phyloP scores from a whole-genome alignment of 2,329 filamentous ascomycete species.

The Colletotrichum sp. region DNA sequence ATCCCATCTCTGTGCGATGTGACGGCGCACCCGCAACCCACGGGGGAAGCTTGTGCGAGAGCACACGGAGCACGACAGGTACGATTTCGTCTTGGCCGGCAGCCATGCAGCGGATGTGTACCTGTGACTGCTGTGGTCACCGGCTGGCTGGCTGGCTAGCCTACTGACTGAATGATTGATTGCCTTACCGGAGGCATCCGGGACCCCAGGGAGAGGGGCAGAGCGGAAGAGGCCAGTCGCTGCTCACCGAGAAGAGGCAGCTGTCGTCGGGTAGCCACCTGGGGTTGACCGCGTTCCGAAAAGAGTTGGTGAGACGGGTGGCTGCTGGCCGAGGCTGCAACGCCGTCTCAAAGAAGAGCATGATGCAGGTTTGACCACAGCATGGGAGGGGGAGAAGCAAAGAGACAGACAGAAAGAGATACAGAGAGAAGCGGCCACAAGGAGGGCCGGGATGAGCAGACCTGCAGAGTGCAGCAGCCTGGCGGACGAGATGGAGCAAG shows the following conservation, averaged over 20 bases:
- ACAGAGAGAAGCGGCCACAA: neutral
- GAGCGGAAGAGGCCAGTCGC: neutral
- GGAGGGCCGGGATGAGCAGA: neutral
- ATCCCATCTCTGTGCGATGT: constrained; percentile 19
- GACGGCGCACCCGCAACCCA: neutral
- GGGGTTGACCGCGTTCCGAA: neutral
- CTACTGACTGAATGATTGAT: neutral
- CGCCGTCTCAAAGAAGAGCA: neutral
- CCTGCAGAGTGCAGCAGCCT: neutral
- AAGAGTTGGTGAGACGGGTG: neutral
- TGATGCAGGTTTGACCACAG: constrained; percentile 8
- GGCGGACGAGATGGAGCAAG: neutral
- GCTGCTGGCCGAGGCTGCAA: constrained; percentile 13
- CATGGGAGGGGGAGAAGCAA: neutral
- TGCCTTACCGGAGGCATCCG: neutral
- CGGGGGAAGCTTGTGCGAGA: constrained; percentile 6
- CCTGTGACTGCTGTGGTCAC: neutral
- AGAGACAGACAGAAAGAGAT: neutral
- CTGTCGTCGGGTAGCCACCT: constrained; percentile 12
- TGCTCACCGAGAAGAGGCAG: neutral
- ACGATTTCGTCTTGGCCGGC: constrained; percentile 7
- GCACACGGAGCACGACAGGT: neutral
- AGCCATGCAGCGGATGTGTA: neutral
- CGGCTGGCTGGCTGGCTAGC: neutral
- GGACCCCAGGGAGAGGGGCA: neutral